phyloP scores from a whole-genome alignment of 176 grass and related monocot species.

The Saccharum spontaneum region DNA sequence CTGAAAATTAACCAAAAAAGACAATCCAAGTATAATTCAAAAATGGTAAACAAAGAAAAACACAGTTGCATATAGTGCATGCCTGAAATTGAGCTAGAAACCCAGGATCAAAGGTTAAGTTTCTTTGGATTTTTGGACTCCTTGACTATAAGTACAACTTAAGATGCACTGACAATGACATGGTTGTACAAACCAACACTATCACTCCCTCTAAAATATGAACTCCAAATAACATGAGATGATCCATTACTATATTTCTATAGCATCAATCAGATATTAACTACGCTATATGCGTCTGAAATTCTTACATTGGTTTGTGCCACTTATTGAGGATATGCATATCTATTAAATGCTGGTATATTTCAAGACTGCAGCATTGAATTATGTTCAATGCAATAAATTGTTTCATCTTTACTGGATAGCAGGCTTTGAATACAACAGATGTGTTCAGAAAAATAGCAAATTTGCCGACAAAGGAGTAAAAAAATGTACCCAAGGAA shows the following conservation, averaged over 20 bases:
- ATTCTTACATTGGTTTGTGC: neutral
- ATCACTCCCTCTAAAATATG: neutral
- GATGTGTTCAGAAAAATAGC: neutral
- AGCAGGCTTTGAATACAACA: neutral
- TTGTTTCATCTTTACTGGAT: neutral
- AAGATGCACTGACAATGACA: neutral
- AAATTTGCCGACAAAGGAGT: neutral
- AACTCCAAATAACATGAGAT: neutral
- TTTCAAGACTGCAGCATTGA: neutral
- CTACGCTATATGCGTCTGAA: neutral
- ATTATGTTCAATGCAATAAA: neutral
- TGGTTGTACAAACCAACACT: neutral
- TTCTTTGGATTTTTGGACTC: neutral
- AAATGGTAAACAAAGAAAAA: neutral
- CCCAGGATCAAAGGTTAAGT: neutral
- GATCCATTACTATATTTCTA: neutral
- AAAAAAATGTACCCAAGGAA: conserved; percentile 72
- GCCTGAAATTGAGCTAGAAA: neutral
- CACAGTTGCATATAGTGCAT: neutral
- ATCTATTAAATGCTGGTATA: neutral
- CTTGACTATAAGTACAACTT: neutral
- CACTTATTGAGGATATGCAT: neutral
- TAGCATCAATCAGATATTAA: neutral
- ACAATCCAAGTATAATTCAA: neutral
- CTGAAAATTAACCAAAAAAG: neutral